Evolutionary conservation across 495 filamentous ascomycete genomes (phyloP), one percentile per base, ranked within the genome.

Genomic region (Cercophora scortea): DNA sequence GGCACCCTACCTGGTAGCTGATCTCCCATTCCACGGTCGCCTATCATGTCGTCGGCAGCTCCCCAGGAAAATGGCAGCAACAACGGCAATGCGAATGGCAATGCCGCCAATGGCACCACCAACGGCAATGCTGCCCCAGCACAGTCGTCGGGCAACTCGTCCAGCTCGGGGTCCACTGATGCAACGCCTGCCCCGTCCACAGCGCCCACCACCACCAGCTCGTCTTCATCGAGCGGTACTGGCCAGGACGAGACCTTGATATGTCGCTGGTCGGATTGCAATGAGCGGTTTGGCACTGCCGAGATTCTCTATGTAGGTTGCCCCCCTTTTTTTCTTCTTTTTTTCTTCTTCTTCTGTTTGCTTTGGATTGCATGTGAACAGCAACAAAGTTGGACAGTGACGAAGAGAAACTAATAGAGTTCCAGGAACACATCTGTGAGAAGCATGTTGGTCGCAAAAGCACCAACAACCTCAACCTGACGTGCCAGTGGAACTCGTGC

Each of bases 381-480:
- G 25, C 25, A 25, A 2, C 25, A 5, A 5, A 25, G 25, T 25
- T 5, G 25, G 25, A 25, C 25, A 25, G 25, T 25, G 25, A 25
- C 25, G 25, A 25, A 25, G 5, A 45, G 38, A 52, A 42, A 12
- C 18, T 44, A 45, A 19, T 1, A 15, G 49, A 49, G 32, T 43
- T 52, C 13, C 49, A 98, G 92, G 94, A 97, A 58, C 94, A 99
- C 66, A 89, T 99, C 59, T 99, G 94, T 74, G 94, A 99, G 68
- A 88, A 87, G 63, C 94, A 99, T 72, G 91, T 99, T 61, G 94
- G 94, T 57, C 88, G 94, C 67, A 97, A 97, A 76, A 92, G 87
- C 76, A 99, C 94, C 57, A 97, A 97, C 75, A 99, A 99, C 71
- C 77, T 99, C 56, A 96, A 95, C 71, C 70, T 99, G 61, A 95